A percentile compares a stretch with the other conserved stretches of the same genome.
phyloP scores from a whole-genome alignment of 2,329 filamentous ascomycete genomes.

The Aspergillus pseudoviridinutans region DNA sequence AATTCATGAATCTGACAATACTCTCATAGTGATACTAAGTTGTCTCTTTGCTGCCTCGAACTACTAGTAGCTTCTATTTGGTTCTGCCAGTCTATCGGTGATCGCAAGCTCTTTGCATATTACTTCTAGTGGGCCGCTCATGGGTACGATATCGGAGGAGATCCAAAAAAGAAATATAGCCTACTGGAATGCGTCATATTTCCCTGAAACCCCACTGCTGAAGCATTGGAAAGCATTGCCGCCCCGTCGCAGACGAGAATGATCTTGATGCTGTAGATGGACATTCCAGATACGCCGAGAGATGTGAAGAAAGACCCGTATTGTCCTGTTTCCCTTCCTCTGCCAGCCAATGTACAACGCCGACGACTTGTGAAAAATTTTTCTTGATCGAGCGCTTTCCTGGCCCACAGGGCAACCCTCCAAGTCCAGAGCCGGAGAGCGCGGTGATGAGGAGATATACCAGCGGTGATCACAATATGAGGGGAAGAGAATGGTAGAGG shows the following conservation, averaged over 20 bases:
- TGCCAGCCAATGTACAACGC: background rate
- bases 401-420: background rate
- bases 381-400: background rate
- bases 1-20: background rate
- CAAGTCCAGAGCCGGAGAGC: background rate
- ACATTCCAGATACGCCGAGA: slow-evolving; percentile 23
- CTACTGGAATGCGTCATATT: slow-evolving; percentile 12
- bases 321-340: slow-evolving; percentile 1
- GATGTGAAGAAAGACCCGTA: slow-evolving; percentile 16
- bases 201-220: slow-evolving; percentile 18
- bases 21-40: background rate
- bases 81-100: background rate
- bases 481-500: slow-evolving; percentile 1
- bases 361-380: background rate
- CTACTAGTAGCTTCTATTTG: background rate
- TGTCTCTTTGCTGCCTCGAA: background rate
- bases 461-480: background rate
- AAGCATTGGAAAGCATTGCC: slow-evolving; percentile 10
- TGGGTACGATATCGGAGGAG: slow-evolving; percentile 8
- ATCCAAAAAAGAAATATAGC: slow-evolving; percentile 4
- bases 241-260: slow-evolving; percentile 10
- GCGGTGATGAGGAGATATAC: background rate
- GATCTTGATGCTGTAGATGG: slow-evolving; percentile 16
- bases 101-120: background rate
- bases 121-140: background rate